phyloP scores from a whole-genome alignment of 257 asterid genomes.

The Paulownia fortunei region DNA sequence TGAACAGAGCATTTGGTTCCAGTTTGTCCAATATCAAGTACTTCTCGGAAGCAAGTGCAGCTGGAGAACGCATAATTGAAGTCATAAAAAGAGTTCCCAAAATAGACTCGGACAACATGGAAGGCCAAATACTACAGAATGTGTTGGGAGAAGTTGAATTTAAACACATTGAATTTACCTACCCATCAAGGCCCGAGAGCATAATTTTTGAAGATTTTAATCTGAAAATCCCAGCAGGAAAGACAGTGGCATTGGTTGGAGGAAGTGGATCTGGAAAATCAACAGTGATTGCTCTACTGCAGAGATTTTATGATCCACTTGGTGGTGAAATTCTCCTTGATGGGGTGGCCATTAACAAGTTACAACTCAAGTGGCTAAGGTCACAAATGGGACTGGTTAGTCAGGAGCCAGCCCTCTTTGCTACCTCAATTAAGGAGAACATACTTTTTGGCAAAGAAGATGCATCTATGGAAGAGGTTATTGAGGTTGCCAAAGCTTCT shows the following conservation, averaged over 20 bases:
- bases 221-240: slow-evolving; percentile 60
- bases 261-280: slow-evolving; percentile 88
- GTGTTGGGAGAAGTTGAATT: slow-evolving; percentile 68
- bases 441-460: slow-evolving; percentile 78
- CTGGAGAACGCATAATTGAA: slow-evolving; percentile 62
- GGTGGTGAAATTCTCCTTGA: slow-evolving; percentile 66
- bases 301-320: slow-evolving; percentile 74
- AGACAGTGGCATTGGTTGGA: slow-evolving; percentile 72
- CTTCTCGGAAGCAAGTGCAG: slow-evolving; percentile 71
- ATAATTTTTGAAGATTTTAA: slow-evolving; percentile 56
- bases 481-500: slow-evolving; percentile 73
- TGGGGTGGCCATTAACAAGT: slow-evolving; percentile 63
- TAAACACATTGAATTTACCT: slow-evolving; percentile 55
- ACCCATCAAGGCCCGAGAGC: slow-evolving; percentile 73
- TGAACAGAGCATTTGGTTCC: slow-evolving; percentile 66
- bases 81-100: slow-evolving; percentile 62
- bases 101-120: slow-evolving; percentile 60
- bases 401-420: slow-evolving; percentile 76
- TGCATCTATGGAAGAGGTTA: slow-evolving; percentile 66
- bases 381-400: slow-evolving; percentile 83
- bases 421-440: slow-evolving; percentile 74
- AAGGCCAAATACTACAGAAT: slow-evolving; percentile 50
- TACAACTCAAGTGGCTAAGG: slow-evolving; percentile 80
- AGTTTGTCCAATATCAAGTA: slow-evolving; percentile 62
- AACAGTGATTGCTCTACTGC: slow-evolving; percentile 68